A percentile compares a stretch with the other conserved stretches of the same genome.
Evolutionary conservation across 768 basidiomycete species (phyloP).

Genomic region (Mycena olivaceomarginata): DNA sequence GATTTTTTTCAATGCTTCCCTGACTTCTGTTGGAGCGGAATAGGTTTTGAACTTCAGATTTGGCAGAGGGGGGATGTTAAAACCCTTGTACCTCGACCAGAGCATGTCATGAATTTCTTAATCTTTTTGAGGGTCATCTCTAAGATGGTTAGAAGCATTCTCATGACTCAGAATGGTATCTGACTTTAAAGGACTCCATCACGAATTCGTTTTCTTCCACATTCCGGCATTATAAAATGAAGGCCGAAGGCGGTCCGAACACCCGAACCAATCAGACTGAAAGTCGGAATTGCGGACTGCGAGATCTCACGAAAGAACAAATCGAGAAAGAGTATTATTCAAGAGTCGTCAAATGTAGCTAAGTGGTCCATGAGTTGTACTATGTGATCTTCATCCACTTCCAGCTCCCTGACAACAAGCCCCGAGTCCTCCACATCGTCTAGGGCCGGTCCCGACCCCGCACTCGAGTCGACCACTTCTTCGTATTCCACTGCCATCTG

Average conservation of each 20-base stretch:
- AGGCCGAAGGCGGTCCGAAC: not conserved
- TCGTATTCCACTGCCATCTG: not conserved
- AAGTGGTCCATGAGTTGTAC: slow-evolving; percentile 20
- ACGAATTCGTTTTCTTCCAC: not conserved
- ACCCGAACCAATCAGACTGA: slow-evolving; percentile 8
- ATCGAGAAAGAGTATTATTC: not conserved
- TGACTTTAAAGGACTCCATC: not conserved
- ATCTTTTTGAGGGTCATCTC: not conserved
- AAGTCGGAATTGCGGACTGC: not conserved
- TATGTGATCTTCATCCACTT: slow-evolving; percentile 3
- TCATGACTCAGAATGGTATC: not conserved
- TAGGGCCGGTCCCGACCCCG: no score
- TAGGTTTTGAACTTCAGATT: slow-evolving; percentile 1
- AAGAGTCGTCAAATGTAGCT: not conserved
- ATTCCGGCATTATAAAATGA: slow-evolving; percentile 5
- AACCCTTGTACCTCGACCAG: not conserved
- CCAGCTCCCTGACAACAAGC: not conserved
- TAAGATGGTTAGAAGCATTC: not conserved
- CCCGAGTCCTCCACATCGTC: not conserved
- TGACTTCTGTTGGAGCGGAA: no score
- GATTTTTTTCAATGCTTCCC: not conserved
- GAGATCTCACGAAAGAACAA: not conserved
- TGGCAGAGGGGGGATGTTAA: not conserved
- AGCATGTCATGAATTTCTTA: not conserved
- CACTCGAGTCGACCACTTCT: not conserved